Base-by-base conservation (phyloP, 2,329 filamentous ascomycete genomes). In the Coniella lustricola region DNA sequence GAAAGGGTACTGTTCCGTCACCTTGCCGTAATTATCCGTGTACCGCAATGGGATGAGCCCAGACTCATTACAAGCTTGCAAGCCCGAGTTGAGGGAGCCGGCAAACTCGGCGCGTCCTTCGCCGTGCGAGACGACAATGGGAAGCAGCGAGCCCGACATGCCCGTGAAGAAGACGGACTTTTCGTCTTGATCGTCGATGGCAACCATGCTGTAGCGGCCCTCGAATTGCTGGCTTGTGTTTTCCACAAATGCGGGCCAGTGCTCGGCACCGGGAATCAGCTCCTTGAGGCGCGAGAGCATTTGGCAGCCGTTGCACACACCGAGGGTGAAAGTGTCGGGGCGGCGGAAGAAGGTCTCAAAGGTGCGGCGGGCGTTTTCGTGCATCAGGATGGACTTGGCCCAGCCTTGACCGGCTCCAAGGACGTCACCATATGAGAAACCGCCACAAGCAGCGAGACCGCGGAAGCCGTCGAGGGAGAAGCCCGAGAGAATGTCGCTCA, bases 231-330 rank as follows among this genome's bases (percentile, higher is more conserved):
- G 84, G 62, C 82, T 88, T 44, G 76, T 70, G 66, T 97, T 97
- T 51, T 85, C 76, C 50, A 91, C 85, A 66, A 96, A 96, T 20
- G 79, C 85, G 3, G 90, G 90, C 90, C 90, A 96, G 59, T 78
- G 70, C 55, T 79, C 72, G 0, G 90, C 81, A n/a, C 90, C 90
- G 1, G 90, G 90, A 54, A 96, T 94, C 46, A 95, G 73, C 51
- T 85, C 81, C 62, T 88, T 88, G 67, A 94, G 72, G 44, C 89
- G 82, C 5, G 85, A 86, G 35, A 97, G 73, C 81, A 97, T 95
- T 67, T 98, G 93, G 64, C 93, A 97, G 44, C 93, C 93, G 64
- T 98, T 98, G 77, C 93, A 97, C 31, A 97, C 89, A 58, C 93
- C 93, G 1, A 98, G 77, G 0, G 89, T 76, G 67, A 98, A 97